Conservation (phyloP, 176 grass and related monocot genomes). For the Cenchrus americanus region DNA sequence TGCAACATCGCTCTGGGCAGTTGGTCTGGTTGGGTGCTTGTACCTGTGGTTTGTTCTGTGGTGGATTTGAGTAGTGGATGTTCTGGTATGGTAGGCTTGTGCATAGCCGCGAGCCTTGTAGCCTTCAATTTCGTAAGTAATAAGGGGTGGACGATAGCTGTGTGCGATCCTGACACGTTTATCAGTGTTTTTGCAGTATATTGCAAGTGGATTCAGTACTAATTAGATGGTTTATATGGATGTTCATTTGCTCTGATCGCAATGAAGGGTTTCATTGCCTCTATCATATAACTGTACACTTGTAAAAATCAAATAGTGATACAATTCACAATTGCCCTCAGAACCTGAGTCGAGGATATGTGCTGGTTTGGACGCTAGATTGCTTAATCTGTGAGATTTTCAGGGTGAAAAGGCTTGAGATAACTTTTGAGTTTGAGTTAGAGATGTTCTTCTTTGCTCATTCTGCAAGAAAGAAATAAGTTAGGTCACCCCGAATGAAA, state of each 20-base stretch:
- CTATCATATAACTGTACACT: background rate
- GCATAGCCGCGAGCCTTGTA: background rate
- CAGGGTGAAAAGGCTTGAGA: background rate
- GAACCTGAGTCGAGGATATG: background rate
- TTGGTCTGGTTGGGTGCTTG: background rate
- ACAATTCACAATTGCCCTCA: background rate
- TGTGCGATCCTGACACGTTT: background rate
- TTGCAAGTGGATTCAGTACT: background rate
- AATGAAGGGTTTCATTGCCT: background rate
- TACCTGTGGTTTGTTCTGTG: background rate
- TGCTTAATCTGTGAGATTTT: background rate
- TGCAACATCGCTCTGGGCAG: background rate
- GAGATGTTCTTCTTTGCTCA: background rate
- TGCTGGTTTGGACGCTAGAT: background rate
- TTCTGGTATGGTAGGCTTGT: background rate
- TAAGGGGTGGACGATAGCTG: too few species aligned
- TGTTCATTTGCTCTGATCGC: background rate
- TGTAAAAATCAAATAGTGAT: constrained; percentile 4
- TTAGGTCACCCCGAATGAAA: background rate
- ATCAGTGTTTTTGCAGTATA: background rate
- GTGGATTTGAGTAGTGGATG: background rate
- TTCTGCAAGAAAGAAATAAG: background rate
- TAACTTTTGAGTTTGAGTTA: background rate
- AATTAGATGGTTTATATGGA: background rate
- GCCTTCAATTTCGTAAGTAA: background rate